These are phyloP conservation scores for Sugiyamaella castrensis DNA, from an alignment of 1,139 yeast species.

Conservation along the genomic window DNA sequence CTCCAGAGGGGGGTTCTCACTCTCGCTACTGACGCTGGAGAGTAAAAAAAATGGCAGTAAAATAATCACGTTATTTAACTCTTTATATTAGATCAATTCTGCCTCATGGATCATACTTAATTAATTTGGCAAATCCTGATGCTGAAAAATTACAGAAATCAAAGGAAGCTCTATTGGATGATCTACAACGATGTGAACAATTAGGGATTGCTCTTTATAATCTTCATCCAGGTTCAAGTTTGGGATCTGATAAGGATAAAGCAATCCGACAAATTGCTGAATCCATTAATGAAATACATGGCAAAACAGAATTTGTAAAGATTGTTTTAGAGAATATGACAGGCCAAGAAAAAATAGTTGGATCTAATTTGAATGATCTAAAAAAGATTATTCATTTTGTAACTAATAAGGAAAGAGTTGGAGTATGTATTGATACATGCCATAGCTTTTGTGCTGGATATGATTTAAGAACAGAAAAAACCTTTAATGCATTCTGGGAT, in stretches of 20 bases:
- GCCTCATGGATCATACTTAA: conserved; percentile 94
- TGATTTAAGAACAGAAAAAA: conserved; percentile 61
- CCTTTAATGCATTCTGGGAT: conserved; percentile 65
- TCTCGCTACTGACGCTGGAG: no score
- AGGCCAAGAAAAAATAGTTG: conserved; percentile 79
- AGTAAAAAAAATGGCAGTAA: no score
- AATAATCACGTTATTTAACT: no score
- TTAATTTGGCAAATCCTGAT: conserved; percentile 90
- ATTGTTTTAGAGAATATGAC: conserved; percentile 97
- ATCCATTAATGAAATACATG: conserved; percentile 74
- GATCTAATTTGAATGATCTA: conserved; percentile 75
- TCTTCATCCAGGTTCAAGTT: conserved; percentile 91
- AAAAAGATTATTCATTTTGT: conserved; percentile 69
- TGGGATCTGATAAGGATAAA: conserved; percentile 58
- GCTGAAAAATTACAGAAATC: conserved; percentile 73
- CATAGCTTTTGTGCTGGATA: conserved; percentile 96
- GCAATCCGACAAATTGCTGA: conserved; percentile 69
- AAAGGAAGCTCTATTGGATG: conserved; percentile 78
- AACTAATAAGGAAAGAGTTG: conserved; percentile 75
- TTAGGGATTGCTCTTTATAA: conserved; percentile 83
- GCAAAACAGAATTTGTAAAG: conserved; percentile 71
- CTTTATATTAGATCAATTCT: conserved; percentile 51
- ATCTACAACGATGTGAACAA: conserved; percentile 78
- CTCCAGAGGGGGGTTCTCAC: no score
- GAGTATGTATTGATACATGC: conserved; percentile 94